A percentile compares a stretch with the other conserved stretches of the same genome.
Conservation (phyloP, 2,329 filamentous ascomycete species). For the Colletotrichum sp. region DNA sequence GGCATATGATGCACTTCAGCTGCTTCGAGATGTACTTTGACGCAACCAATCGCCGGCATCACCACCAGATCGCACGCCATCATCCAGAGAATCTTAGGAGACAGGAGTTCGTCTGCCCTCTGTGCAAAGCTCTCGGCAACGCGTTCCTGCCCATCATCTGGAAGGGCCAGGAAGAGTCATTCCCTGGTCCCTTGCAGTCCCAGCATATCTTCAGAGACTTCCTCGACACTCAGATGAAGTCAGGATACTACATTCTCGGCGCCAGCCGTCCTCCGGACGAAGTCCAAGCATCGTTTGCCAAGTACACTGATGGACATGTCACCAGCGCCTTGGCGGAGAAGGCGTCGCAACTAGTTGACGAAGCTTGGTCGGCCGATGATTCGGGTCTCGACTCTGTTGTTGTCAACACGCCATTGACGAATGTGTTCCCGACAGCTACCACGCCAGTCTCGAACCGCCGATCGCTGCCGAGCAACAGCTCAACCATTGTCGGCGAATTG, state of each 20-base stretch:
- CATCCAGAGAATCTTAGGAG: conserved; percentile 82
- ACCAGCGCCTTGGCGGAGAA: conserved; percentile 44
- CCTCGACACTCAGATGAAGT: conserved; percentile 63
- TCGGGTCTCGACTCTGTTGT: conserved; percentile 34
- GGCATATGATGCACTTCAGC: conserved; percentile 97
- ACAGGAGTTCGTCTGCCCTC: conserved; percentile 93
- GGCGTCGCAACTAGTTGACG: conserved; percentile 38
- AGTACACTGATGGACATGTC: conserved; percentile 43
- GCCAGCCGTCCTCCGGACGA: conserved; percentile 35
- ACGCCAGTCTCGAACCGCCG: conserved; percentile 39
- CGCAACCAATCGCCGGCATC: conserved; percentile 83
- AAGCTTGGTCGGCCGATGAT: conserved; percentile 47
- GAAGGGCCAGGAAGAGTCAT: conserved; percentile 88
- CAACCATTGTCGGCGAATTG: conserved; percentile 56
- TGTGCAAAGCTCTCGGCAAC: conserved; percentile 97
- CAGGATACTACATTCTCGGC: conserved; percentile 45
- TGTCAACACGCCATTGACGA: conserved; percentile 46
- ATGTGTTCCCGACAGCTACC: conserved; percentile 43
- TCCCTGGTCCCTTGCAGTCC: conserved; percentile 73
- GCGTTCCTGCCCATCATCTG: conserved; percentile 94
- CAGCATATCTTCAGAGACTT: conserved; percentile 70
- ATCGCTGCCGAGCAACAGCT: conserved; percentile 35
- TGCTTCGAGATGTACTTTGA: conserved; percentile 94
- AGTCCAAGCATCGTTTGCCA: conserved; percentile 38
- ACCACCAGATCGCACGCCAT: conserved; percentile 90